Base-by-base conservation (phyloP, 495 filamentous ascomycete genomes). In the Evernia prunastri region DNA sequence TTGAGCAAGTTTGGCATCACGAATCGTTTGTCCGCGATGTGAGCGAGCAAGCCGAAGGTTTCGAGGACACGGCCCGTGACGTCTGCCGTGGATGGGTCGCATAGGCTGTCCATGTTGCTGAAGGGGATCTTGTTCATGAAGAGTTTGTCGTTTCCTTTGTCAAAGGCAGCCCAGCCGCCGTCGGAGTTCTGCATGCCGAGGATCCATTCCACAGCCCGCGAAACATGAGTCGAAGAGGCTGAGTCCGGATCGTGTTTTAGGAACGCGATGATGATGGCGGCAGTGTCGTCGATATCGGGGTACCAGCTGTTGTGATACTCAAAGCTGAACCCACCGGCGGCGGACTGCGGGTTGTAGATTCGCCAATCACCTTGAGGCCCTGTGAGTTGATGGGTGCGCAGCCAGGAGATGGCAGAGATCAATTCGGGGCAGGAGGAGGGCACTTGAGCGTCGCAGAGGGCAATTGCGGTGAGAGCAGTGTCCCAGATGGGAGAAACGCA, bases 111-210 rank as follows among this genome's bases (percentile, higher is more conserved):
- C 77, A 78, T 80, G 58, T 81, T 78, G 45, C 67, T 73, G 68
- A 81, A 79, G 0, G 76, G 75, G 29, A 77, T 77, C 53, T 73
- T 72, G 59, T 79, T 76, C 3, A 79, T 63, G 36, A 72, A 80
- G 11, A 74, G 54, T 29, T 71, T 68, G 64, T 79, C 68, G 60
- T 79, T 79, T 1, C 73, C 66, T 1, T 60, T 27, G 56, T 81
- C 78, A 35, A 79, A 79, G 1, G 77, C 74, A 25, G 67, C 77
- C 76, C 77, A 81, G 0, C 77, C 77, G 17, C 77, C 78, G 56
- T 81, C 77, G 0, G n/a, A 25, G 60, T 80, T 79, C 64, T 81
- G 78, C 77, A 81, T 79, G 2, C 76, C 76, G 7, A 76, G 49
- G 11, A 76, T 71, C 77, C 77, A 81, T 17, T 59, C 60, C 0